Percentiles rank a stretch among this genome's conserved stretches.
Conservation (phyloP, 1,139 yeast species). For the Candida dubliniensis region DNA sequence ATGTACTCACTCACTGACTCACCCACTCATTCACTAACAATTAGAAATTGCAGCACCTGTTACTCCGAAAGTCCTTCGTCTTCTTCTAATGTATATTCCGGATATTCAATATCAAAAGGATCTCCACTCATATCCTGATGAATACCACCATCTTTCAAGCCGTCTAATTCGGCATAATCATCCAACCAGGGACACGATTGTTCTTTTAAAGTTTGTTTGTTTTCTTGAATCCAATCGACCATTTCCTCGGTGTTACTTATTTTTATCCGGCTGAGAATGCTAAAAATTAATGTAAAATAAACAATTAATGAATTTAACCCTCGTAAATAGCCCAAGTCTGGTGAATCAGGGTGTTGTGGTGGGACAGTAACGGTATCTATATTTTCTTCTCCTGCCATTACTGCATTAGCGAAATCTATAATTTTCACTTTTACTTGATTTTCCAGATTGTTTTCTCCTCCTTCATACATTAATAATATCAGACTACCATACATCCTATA, state of each 20-base stretch:
- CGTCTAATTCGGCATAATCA: slow-evolving; percentile 40
- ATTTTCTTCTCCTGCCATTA: slow-evolving; percentile 58
- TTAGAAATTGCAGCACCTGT: background rate
- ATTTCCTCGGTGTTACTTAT: slow-evolving; percentile 12
- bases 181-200: slow-evolving; percentile 45
- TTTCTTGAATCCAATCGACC: slow-evolving; percentile 23
- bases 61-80: slow-evolving; percentile 30
- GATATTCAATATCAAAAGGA: slow-evolving; percentile 27
- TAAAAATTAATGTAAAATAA: slow-evolving; percentile 60
- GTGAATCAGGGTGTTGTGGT: slow-evolving; percentile 60
- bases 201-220: slow-evolving; percentile 15
- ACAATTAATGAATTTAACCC: slow-evolving; percentile 70
- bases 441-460: slow-evolving; percentile 24
- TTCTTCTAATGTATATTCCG: slow-evolving; percentile 21
- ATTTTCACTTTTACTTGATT: slow-evolving; percentile 58
- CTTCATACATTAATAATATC: slow-evolving; percentile 85
- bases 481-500: slow-evolving; percentile 93
- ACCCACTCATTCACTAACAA: background rate
- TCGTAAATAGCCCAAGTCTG: slow-evolving; percentile 82
- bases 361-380: slow-evolving; percentile 47
- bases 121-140: slow-evolving; percentile 17
- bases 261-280: slow-evolving; percentile 37
- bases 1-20: background rate
- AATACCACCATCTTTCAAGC: slow-evolving; percentile 16
- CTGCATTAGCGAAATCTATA: slow-evolving; percentile 95